Conservation (phyloP, 2,329 filamentous ascomycete genomes). For the Aureobasidium leucospermi region DNA sequence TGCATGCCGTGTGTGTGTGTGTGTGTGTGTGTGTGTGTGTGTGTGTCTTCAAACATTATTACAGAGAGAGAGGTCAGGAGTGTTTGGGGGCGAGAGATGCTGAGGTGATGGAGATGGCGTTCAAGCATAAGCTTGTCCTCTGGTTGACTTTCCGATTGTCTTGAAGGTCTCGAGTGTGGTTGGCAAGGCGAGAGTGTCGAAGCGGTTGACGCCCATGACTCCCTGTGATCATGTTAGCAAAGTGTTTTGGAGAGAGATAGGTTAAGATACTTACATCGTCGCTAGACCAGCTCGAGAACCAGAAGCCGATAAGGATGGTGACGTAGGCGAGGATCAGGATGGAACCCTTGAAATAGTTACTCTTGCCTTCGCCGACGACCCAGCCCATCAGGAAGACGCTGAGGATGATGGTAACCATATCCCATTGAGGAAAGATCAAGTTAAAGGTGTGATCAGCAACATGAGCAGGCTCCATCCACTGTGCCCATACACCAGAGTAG, state of each 20-base stretch:
- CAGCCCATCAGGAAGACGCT: conserved; percentile 95
- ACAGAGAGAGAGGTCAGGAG: no score
- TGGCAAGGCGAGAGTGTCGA: conserved; percentile 37
- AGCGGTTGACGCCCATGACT: conserved; percentile 39
- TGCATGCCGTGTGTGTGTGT: no score
- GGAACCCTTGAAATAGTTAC: conserved; percentile 99
- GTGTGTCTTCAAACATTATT: no score
- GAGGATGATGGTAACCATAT: conserved; percentile 94
- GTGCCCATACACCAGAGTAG: conserved; percentile 71
- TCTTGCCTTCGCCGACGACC: conserved; percentile 97
- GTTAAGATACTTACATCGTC: conserved; percentile 33
- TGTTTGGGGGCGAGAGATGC: no score
- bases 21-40: no score
- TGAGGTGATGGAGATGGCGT: neutral
- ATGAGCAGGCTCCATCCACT: conserved; percentile 46
- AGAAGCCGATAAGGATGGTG: conserved; percentile 87
- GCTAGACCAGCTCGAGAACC: conserved; percentile 63
- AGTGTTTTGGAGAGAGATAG: neutral
- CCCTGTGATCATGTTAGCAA: conserved; percentile 11
- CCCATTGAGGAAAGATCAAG: conserved; percentile 96
- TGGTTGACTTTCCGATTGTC: conserved; percentile 29
- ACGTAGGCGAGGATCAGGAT: conserved; percentile 89
- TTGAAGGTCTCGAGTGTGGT: conserved; percentile 30
- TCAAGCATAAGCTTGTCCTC: conserved; percentile 6
- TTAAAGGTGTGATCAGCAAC: conserved; percentile 61